Evolutionary conservation across 2,329 filamentous ascomycete genomes (phyloP).

Genomic region (Ceratocystis harringtonii): DNA sequence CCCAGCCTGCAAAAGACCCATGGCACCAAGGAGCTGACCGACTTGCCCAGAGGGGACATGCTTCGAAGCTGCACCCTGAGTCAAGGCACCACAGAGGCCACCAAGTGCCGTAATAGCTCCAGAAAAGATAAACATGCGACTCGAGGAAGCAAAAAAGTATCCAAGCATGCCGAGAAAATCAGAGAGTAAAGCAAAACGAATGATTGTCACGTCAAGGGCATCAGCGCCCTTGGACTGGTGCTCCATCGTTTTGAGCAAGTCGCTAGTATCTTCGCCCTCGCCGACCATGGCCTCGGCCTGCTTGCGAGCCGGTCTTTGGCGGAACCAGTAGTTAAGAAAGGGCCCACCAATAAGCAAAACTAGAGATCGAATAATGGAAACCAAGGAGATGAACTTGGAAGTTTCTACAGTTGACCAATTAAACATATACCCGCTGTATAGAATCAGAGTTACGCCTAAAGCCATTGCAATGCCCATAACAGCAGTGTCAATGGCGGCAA

Average conservation of each 20-base stretch:
- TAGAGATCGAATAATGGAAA: conserved; percentile 62
- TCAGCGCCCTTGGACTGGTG: conserved; percentile 52
- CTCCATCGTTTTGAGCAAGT: conserved; percentile 14
- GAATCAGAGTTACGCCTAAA: conserved; percentile 61
- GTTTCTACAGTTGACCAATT: conserved; percentile 70
- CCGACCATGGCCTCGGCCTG: conserved; percentile 26
- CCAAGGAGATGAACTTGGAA: conserved; percentile 64
- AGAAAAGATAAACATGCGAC: conserved; percentile 51
- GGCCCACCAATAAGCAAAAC: conserved; percentile 64
- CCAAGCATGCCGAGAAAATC: conserved; percentile 64
- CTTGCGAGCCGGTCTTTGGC: conserved; percentile 31
- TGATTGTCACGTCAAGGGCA: conserved; percentile 57
- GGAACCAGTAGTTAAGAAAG: conserved; percentile 58
- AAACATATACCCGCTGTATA: conserved; percentile 71
- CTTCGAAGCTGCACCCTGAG: conserved; percentile 76
- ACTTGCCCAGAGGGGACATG: conserved; percentile 72
- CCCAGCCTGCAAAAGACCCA: conserved; percentile 71
- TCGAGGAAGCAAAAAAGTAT: conserved; percentile 50
- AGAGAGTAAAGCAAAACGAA: conserved; percentile 59
- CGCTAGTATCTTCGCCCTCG: neutral
- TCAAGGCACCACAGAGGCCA: conserved; percentile 69
- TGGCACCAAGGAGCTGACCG: conserved; percentile 77
- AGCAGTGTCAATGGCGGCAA: conserved; percentile 68
- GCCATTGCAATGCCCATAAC: conserved; percentile 71
- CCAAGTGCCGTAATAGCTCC: conserved; percentile 64